Evolutionary conservation across 176 grass and related monocot species (phyloP).

Genomic region (Phyllostachys edulis): DNA sequence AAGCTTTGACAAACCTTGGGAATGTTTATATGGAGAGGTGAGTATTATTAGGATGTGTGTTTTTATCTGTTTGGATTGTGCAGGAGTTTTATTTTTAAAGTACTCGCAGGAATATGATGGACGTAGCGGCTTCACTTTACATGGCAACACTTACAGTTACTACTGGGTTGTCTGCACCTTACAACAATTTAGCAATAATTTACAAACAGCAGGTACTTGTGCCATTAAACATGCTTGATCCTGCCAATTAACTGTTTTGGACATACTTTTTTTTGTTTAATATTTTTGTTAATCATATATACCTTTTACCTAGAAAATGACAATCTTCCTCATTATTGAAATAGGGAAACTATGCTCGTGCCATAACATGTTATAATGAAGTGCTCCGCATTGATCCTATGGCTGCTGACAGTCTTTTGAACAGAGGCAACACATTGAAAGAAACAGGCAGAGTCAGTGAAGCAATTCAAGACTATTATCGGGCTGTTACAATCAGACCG

Average conservation of each 20-base stretch:
- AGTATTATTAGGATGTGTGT: not conserved
- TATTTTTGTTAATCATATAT: not conserved
- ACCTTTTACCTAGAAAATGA: not conserved
- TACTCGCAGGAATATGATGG: slow-evolving; percentile 56
- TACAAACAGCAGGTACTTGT: slow-evolving; percentile 64
- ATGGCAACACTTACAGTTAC: slow-evolving; percentile 61
- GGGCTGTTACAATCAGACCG: slow-evolving; percentile 48
- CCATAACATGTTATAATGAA: slow-evolving; percentile 62
- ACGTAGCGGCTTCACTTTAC: slow-evolving; percentile 51
- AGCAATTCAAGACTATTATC: slow-evolving; percentile 66
- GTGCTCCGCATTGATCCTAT: slow-evolving; percentile 62
- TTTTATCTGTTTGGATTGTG: not conserved
- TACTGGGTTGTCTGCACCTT: slow-evolving; percentile 62
- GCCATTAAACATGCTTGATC: not conserved
- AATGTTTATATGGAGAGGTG: slow-evolving; percentile 72
- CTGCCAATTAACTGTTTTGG: not conserved
- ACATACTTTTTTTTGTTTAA: not conserved
- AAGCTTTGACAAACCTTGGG: slow-evolving; percentile 68
- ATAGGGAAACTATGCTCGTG: slow-evolving; percentile 58
- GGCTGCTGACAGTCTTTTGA: slow-evolving; percentile 52
- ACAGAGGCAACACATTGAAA: slow-evolving; percentile 71
- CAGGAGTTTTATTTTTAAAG: not conserved
- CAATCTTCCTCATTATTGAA: not conserved
- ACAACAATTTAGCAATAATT: slow-evolving; percentile 66
- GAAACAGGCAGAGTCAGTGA: slow-evolving; percentile 60